Conservation (phyloP, 805 yeast genomes). For the Suhomyces xylopsoci region DNA sequence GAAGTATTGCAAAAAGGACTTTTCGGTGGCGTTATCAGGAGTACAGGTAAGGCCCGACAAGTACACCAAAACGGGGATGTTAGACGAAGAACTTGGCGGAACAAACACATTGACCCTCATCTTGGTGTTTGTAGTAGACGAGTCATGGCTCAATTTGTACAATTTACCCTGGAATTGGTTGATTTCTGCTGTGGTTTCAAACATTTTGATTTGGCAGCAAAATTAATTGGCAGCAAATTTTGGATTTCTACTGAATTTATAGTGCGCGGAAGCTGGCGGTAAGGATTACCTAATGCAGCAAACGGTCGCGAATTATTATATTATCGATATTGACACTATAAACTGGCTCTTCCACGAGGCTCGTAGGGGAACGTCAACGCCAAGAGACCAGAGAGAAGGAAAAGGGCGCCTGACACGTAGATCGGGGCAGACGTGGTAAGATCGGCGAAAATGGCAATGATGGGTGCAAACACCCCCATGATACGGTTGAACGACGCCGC, state of each 20-base stretch:
- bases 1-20: slow-evolving; percentile 80
- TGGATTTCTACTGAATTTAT: not conserved
- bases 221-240: not conserved
- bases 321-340: slow-evolving; percentile 4
- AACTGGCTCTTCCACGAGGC: slow-evolving; percentile 28
- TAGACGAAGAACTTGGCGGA: slow-evolving; percentile 46
- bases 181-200: slow-evolving; percentile 52
- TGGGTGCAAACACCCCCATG: slow-evolving; percentile 57
- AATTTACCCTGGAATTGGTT: slow-evolving; percentile 72
- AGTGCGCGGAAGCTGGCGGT: not conserved
- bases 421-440: slow-evolving; percentile 57
- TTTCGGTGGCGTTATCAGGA: slow-evolving; percentile 90
- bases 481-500: slow-evolving; percentile 54
- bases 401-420: slow-evolving; percentile 57
- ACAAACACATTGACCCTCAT: slow-evolving; percentile 86
- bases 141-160: slow-evolving; percentile 71
- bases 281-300: not conserved
- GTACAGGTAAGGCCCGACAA: slow-evolving; percentile 91
- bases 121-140: slow-evolving; percentile 57
- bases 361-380: slow-evolving; percentile 47
- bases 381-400: slow-evolving; percentile 42
- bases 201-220: slow-evolving; percentile 20
- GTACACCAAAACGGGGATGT: slow-evolving; percentile 72
- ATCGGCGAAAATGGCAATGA: slow-evolving; percentile 48
- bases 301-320: not conserved